Percentiles rank a stretch among this genome's conserved stretches.
Conservation (phyloP, 108 stramenopile species). For the Epithemia pelagica region DNA sequence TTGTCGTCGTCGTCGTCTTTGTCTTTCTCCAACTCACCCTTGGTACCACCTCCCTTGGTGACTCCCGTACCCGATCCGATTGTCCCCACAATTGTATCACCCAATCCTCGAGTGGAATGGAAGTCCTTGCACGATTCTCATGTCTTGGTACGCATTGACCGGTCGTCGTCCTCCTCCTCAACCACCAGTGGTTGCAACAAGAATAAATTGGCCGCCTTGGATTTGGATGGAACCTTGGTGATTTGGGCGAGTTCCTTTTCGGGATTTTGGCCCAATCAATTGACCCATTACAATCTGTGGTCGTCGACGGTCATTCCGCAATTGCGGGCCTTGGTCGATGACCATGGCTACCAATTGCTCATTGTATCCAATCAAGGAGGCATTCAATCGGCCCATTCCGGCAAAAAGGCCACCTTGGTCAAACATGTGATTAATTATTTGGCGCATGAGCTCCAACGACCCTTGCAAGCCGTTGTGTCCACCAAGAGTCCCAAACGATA, state of each 20-base stretch:
- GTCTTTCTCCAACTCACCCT: too few relatives aligned
- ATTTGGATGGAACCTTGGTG: slow-evolving; percentile 71
- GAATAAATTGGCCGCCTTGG: slow-evolving; percentile 66
- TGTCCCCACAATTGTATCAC: background rate
- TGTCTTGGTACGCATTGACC: background rate
- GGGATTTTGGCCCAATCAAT: slow-evolving; percentile 34
- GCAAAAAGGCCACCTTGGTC: slow-evolving; percentile 63
- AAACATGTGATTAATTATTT: slow-evolving; percentile 68
- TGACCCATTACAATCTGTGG: slow-evolving; percentile 72
- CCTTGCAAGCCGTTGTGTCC: slow-evolving; percentile 49
- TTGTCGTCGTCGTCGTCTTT: too few relatives aligned
- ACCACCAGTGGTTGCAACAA: background rate
- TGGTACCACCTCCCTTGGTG: too few relatives aligned
- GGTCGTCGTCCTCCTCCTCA: background rate
- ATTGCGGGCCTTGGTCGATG: slow-evolving; percentile 47
- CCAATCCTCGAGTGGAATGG: background rate
- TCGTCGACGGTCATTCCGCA: slow-evolving; percentile 37
- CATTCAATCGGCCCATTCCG: slow-evolving; percentile 48
- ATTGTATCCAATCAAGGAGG: slow-evolving; percentile 79
- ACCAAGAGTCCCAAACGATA: slow-evolving; percentile 26
- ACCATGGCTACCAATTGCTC: slow-evolving; percentile 45
- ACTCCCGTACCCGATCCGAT: too few relatives aligned
- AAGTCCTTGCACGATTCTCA: background rate
- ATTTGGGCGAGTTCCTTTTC: slow-evolving; percentile 38
- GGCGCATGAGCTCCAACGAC: slow-evolving; percentile 45